These are phyloP conservation scores for Fusarium musae DNA, from an alignment of 2,329 filamentous ascomycete species.

Conservation along the genomic window DNA sequence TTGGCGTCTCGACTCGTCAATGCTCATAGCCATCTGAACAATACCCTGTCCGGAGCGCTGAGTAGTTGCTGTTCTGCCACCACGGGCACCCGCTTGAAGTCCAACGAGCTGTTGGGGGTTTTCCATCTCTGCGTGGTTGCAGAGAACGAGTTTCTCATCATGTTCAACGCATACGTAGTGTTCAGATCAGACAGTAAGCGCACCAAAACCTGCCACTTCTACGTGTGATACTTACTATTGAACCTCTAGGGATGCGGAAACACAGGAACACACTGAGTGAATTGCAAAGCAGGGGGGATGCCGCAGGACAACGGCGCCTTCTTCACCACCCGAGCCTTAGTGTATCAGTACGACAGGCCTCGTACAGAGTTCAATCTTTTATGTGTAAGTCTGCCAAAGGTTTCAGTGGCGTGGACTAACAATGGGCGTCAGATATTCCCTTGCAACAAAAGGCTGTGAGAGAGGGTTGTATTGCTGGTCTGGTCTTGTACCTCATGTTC, in stretches of 20 bases:
- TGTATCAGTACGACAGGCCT: background rate
- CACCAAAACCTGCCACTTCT: background rate
- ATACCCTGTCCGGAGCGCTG: background rate
- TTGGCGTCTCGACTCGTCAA: background rate
- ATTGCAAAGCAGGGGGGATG: background rate
- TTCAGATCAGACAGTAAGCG: background rate
- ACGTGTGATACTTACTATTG: background rate
- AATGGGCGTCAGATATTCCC: background rate
- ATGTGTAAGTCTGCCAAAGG: background rate
- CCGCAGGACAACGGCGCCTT: background rate
- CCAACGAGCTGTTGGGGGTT: too few species aligned
- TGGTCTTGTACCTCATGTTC: background rate
- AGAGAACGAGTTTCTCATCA: background rate
- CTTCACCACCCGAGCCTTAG: too few species aligned
- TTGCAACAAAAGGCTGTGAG: background rate
- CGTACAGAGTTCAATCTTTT: background rate
- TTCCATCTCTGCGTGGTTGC: background rate
- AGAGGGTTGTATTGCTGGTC: background rate
- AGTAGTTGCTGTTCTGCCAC: background rate
- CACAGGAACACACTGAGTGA: background rate
- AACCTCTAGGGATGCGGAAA: fast-evolving
- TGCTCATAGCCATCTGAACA: background rate
- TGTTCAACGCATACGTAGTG: background rate
- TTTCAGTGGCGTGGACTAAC: too few species aligned
- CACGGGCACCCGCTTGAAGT: background rate